Conservation (phyloP, 805 yeast genomes). For the Starmerella lactis-condensi region DNA sequence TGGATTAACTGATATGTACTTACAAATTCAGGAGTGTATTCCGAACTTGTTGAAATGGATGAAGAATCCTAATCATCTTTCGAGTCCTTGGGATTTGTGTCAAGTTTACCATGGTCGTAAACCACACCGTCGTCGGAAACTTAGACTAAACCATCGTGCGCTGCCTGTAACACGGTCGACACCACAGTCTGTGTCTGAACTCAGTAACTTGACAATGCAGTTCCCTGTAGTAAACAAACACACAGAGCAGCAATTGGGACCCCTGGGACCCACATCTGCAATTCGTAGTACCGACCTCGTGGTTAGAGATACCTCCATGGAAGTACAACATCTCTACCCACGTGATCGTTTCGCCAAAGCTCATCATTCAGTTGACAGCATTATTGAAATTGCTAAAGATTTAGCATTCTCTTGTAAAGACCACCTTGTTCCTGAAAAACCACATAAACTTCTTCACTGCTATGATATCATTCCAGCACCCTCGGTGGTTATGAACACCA, state of each 20-base stretch:
- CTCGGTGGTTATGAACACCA: not conserved
- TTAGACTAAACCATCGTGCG: too few relatives aligned
- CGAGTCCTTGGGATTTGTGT: conserved; percentile 22
- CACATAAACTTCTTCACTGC: not conserved
- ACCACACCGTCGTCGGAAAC: too few relatives aligned
- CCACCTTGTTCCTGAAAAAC: not conserved
- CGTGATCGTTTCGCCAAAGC: too few relatives aligned
- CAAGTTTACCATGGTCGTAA: conserved; percentile 15
- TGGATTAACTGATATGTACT: conserved; percentile 32
- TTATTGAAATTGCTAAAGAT: not conserved
- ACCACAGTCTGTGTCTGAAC: too few relatives aligned
- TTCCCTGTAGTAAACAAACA: too few relatives aligned
- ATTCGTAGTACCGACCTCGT: too few relatives aligned
- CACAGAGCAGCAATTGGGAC: too few relatives aligned
- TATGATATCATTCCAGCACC: conserved; percentile 5
- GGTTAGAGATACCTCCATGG: not conserved
- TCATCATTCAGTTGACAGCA: not conserved
- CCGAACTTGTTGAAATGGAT: conserved; percentile 29
- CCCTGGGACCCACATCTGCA: too few relatives aligned
- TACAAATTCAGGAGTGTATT: conserved; percentile 27
- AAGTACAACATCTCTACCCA: too few relatives aligned
- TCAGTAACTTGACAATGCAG: too few relatives aligned
- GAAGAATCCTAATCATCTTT: conserved; percentile 13
- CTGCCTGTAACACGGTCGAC: too few relatives aligned
- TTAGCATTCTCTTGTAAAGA: not conserved